phyloP scores from a whole-genome alignment of 2,329 filamentous ascomycete species.

The Xylariaceae sp. region DNA sequence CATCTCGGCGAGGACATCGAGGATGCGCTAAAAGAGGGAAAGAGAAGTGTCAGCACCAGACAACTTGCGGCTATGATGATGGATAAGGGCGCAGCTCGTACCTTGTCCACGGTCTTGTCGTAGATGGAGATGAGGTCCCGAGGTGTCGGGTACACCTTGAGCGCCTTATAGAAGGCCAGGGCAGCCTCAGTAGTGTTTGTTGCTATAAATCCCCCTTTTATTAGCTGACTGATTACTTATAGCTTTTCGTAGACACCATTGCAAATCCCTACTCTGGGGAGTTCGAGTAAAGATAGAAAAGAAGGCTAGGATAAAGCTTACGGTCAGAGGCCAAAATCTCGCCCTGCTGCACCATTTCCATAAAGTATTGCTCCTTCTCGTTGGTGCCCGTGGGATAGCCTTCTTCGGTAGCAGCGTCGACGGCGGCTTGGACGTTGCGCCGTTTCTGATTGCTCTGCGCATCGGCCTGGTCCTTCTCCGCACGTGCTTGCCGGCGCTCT shows the following conservation, averaged over 20 bases:
- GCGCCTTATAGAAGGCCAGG: conserved; percentile 94
- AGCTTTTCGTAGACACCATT: not conserved
- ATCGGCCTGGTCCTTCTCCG: conserved; percentile 74
- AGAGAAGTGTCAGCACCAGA: conserved; percentile 6
- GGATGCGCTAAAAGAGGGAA: conserved; percentile 69
- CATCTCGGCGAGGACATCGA: conserved; percentile 97
- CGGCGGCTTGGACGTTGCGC: conserved; percentile 73
- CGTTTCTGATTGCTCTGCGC: conserved; percentile 69
- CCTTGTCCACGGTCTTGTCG: conserved; percentile 98
- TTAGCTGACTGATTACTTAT: conserved; percentile 3
- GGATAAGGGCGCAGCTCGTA: conserved; percentile 44
- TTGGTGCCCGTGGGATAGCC: conserved; percentile 91
- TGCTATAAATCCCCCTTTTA: conserved; percentile 49
- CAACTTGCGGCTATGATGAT: not conserved
- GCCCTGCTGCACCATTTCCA: conserved; percentile 89
- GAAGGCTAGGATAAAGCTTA: conserved; percentile 52
- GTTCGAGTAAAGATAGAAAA: not conserved
- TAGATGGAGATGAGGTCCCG: conserved; percentile 94
- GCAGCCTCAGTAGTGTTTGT: conserved; percentile 80
- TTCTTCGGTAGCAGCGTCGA: conserved; percentile 84
- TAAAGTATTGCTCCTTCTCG: conserved; percentile 95
- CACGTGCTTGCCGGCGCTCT: conserved; percentile 73
- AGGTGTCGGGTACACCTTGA: conserved; percentile 97
- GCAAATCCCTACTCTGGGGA: not conserved
- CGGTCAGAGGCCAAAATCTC: conserved; percentile 84